Conservation (phyloP, 371 early-diverging fungal species). For the Gilbertella persicaria region DNA sequence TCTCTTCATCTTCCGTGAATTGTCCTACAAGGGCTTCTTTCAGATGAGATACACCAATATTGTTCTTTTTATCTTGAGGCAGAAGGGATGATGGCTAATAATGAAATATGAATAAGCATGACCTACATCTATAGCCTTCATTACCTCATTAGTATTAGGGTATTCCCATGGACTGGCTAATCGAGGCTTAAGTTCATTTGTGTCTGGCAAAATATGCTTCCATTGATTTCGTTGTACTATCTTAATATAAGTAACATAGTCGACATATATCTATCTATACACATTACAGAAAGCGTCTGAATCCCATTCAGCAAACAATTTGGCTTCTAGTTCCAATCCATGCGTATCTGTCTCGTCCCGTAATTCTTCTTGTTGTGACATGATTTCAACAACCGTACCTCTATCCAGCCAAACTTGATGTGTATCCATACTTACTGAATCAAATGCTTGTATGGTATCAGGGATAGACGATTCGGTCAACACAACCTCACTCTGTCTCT, state of each 20-base stretch:
- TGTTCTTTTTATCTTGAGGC: constrained; percentile 1
- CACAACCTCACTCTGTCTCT: not conserved
- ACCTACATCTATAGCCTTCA: not conserved
- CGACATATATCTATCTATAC: not conserved
- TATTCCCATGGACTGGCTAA: constrained; percentile 25
- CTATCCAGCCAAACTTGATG: constrained; percentile 27
- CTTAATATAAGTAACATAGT: not conserved
- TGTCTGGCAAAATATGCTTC: not conserved
- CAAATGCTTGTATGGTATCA: not conserved
- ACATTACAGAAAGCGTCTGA: constrained; percentile 35
- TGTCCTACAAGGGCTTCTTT: constrained; percentile 35
- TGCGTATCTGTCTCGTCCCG: constrained; percentile 38
- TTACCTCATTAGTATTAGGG: not conserved
- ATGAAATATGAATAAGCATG: not conserved
- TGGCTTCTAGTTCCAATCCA: constrained; percentile 45
- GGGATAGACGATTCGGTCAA: not conserved
- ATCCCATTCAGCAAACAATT: constrained; percentile 49
- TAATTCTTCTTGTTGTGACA: constrained; percentile 29
- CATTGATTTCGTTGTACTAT: constrained; percentile 14
- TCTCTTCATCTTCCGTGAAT: constrained; percentile 3
- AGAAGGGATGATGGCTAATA: not conserved
- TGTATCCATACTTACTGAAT: not conserved
- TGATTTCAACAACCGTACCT: constrained; percentile 24
- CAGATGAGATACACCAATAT: constrained; percentile 47
- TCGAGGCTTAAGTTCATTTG: constrained; percentile 14